Conservation (phyloP, 225 moss, liverwort and hornwort genomes). For the Physcomitrellopsis africana region DNA sequence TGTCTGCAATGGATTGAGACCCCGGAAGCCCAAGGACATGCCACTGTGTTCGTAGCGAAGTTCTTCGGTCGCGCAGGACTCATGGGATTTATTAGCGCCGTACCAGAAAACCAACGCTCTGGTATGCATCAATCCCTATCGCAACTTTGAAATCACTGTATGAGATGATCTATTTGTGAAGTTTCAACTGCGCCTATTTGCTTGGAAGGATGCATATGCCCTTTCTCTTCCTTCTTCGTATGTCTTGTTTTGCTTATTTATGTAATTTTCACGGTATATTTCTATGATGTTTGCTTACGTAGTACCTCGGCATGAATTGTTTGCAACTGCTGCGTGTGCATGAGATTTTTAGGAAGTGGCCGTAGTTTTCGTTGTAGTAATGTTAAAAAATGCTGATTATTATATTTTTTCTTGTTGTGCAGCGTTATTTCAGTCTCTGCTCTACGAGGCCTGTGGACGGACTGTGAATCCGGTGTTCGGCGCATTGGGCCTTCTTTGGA, state of each 20-base stretch:
- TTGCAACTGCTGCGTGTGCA: background rate
- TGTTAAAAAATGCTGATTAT: too few relatives aligned
- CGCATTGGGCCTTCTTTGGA: constrained; percentile 66
- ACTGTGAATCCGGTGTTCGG: constrained; percentile 84
- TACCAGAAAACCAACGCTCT: constrained; percentile 58
- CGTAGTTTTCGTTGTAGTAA: background rate
- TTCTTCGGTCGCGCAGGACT: constrained; percentile 82
- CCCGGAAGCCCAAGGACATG: constrained; percentile 74
- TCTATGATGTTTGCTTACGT: too few relatives aligned
- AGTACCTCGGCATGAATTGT: background rate
- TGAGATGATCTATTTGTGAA: background rate
- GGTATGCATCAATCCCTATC: constrained; percentile 37
- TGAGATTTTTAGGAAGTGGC: constrained; percentile 8
- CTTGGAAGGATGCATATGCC: too few relatives aligned
- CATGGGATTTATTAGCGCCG: constrained; percentile 69
- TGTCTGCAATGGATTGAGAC: constrained; percentile 77
- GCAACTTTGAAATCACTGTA: constrained; percentile 1
- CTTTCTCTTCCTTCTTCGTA: too few relatives aligned
- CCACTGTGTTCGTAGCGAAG: constrained; percentile 79
- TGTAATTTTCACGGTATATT: too few relatives aligned
- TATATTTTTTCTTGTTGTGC: constrained; percentile 35
- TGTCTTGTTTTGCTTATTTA: too few relatives aligned
- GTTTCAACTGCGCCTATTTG: too few relatives aligned
- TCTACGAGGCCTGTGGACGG: constrained; percentile 79
- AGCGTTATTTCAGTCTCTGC: constrained; percentile 75